These are phyloP conservation scores for Scorias spongiosa DNA, from an alignment of 2,329 filamentous ascomycete genomes.

Conservation along the genomic window DNA sequence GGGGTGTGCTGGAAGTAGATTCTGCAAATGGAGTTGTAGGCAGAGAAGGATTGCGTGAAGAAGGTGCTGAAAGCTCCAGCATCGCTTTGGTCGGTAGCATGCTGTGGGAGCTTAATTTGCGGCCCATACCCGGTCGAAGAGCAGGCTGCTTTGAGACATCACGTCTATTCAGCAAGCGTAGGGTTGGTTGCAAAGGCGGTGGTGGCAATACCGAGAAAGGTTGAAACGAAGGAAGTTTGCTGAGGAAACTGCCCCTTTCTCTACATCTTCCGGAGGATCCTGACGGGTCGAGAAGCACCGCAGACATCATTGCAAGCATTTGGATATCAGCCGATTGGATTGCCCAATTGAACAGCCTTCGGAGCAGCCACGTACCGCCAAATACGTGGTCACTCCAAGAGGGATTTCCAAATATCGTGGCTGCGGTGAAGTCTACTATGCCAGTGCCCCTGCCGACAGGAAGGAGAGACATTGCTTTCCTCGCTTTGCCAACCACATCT, in stretches of 20 bases:
- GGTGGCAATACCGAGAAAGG: not conserved
- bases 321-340: constrained; percentile 46
- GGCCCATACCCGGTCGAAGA: not conserved
- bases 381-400: constrained; percentile 43
- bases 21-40: constrained; percentile 16
- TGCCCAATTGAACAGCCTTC: constrained; percentile 43
- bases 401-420: constrained; percentile 28
- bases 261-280: too few relatives aligned
- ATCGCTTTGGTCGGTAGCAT: not conserved
- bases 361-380: constrained; percentile 40
- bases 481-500: too few relatives aligned
- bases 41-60: constrained; percentile 14
- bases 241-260: too few relatives aligned
- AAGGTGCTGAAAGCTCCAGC: constrained; percentile 5
- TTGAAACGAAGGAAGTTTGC: not conserved
- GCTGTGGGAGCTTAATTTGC: not conserved
- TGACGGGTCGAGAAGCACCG: constrained; percentile 34
- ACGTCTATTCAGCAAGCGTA: not conserved
- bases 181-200: not conserved
- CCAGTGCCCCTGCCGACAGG: constrained; percentile 18
- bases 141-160: not conserved
- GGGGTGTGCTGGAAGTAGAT: constrained; percentile 15
- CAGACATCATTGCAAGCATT: constrained; percentile 51
- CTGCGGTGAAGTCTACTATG: constrained; percentile 28
- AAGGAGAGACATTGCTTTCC: not conserved